Conservation (phyloP, 306 rosid genomes). For the Arachis stenosperma region DNA sequence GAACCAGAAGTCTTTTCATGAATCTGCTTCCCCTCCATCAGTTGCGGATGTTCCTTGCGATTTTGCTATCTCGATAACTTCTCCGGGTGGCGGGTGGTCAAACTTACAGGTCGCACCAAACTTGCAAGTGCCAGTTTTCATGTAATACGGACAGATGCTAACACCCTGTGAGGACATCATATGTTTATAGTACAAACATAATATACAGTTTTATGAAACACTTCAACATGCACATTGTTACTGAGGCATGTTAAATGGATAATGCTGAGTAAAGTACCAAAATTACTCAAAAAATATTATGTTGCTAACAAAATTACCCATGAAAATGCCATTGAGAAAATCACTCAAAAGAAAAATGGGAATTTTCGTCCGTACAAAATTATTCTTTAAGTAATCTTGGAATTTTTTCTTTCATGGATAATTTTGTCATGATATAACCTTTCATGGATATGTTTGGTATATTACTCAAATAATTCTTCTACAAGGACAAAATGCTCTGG, state of each 20-base stretch:
- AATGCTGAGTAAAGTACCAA: background rate
- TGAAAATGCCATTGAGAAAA: too few species aligned
- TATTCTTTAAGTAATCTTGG: too few species aligned
- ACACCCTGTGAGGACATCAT: slow-evolving; percentile 62
- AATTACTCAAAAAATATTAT: too few species aligned
- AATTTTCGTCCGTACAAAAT: too few species aligned
- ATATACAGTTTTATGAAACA: slow-evolving; percentile 17
- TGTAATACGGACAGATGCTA: slow-evolving; percentile 78
- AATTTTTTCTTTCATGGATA: too few species aligned
- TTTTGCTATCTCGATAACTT: slow-evolving; percentile 74
- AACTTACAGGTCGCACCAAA: slow-evolving; percentile 89
- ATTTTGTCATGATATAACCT: too few species aligned
- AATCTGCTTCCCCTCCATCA: slow-evolving; percentile 43
- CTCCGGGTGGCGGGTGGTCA: slow-evolving; percentile 98
- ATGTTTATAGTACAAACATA: background rate
- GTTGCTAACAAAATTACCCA: too few species aligned
- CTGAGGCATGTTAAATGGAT: background rate
- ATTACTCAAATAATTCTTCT: too few species aligned
- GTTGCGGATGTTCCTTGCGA: slow-evolving; percentile 52
- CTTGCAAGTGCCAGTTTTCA: slow-evolving; percentile 95
- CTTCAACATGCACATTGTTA: background rate
- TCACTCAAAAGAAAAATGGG: too few species aligned
- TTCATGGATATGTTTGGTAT: too few species aligned
- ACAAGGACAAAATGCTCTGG: slow-evolving; percentile 25
- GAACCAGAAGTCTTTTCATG: slow-evolving; percentile 37